Base-by-base conservation (phyloP, 2,329 filamentous ascomycete genomes). In the Sclerotinia sclerotiorum region DNA sequence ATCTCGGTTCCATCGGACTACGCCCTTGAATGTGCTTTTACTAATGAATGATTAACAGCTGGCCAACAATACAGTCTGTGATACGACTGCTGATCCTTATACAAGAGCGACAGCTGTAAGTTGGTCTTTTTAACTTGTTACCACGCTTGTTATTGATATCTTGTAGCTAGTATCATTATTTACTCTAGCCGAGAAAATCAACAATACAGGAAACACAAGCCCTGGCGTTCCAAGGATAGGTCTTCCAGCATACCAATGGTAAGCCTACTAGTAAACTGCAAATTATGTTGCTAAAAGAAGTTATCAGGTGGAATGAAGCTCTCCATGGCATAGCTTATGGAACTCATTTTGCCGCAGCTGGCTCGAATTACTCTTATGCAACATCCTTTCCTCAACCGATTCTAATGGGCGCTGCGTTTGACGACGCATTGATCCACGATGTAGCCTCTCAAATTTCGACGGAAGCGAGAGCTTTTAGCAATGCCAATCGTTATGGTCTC, bases 361-460 rank as follows among this genome's bases (percentile, higher is more conserved):
- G 84, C 2, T 78, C 84, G 15, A 35, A 65, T 27, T 90, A 83
- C 75, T 84, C 81, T 70, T 85, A 84, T 74, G 85, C 88, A 0
- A 90, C 88, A 0, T 87, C 85, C 0, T 91, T 90, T 73, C 87
- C 88, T 0, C 84, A 85, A 74, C 88, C 88, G 0, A 88, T 91
- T 64, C 77, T 84, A 2, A 83, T 88, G 73, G 84, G 84, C 29
- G 87, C 88, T 0, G 84, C 88, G 0, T 88, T 91, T 71, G 87
- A 91, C 70, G 87, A 89, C 71, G 82, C 83, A 0, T 77, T 91
- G 44, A 84, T 91, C 70, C 76, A 82, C 27, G 79, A 82, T 7
- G 84, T 91, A 3, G 88, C 83, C 2, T 80, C 77, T 2, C 82
- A 87, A 7, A 82, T 88, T 17, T 78, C 79, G 49, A 89, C 84